Evolutionary conservation across 805 yeast genomes (phyloP).

Genomic region (Cyberlindnera xishuangbannaensis): DNA sequence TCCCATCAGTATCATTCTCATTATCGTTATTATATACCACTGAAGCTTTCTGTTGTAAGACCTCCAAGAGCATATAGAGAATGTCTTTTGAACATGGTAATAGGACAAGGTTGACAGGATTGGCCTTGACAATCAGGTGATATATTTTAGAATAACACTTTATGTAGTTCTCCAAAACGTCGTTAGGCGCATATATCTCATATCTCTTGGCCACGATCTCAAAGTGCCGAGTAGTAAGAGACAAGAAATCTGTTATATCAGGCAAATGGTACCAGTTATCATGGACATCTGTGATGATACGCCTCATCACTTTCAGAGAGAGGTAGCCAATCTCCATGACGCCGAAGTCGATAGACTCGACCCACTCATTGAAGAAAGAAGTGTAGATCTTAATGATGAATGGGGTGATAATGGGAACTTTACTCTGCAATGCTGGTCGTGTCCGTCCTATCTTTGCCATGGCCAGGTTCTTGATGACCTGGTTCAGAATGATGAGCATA

Average conservation of each 20-base stretch:
- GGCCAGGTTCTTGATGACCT: conserved; percentile 67
- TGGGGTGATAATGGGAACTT: conserved; percentile 59
- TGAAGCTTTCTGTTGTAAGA: conserved; percentile 62
- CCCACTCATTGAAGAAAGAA: conserved; percentile 60
- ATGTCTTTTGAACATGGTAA: conserved; percentile 59
- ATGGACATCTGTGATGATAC: conserved; percentile 72
- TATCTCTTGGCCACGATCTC: conserved; percentile 49
- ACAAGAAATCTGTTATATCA: conserved; percentile 56
- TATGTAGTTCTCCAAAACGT: conserved; percentile 58
- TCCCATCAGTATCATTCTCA: conserved; percentile 44
- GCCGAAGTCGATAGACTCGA: conserved; percentile 38
- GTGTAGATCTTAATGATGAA: conserved; percentile 55
- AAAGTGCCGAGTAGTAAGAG: conserved; percentile 51
- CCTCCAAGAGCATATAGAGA: conserved; percentile 50
- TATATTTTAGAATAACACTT: conserved; percentile 74
- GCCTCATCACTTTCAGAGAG: conserved; percentile 65
- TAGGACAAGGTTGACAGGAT: conserved; percentile 67
- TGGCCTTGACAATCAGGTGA: conserved; percentile 47
- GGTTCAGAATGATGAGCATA: conserved; percentile 62
- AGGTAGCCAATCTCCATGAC: conserved; percentile 72
- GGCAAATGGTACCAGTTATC: conserved; percentile 60
- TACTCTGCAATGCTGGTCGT: conserved; percentile 67
- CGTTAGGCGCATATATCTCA: conserved; percentile 37
- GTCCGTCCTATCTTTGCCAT: conserved; percentile 80
- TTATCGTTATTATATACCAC: conserved; percentile 49